A percentile compares a stretch with the other conserved stretches of the same genome.
Conservation (phyloP, 1,284 basidiomycete genomes). For the Cryptococcus sp. region DNA sequence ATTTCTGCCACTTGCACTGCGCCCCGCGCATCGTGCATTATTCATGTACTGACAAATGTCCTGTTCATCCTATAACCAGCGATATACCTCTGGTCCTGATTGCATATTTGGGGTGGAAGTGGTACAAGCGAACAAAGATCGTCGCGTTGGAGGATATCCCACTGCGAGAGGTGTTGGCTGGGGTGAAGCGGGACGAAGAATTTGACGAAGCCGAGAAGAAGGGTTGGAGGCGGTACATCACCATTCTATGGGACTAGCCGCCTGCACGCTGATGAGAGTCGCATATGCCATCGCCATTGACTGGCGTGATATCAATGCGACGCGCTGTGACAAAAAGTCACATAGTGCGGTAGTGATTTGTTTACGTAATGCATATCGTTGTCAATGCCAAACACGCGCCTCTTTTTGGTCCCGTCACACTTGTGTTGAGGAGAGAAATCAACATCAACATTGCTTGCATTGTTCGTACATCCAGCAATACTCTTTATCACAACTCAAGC, state of each 20-base stretch:
- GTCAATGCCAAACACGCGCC: not conserved
- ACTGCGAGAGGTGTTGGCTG: constrained; percentile 21
- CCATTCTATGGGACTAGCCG: constrained; percentile 28
- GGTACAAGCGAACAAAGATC: constrained; percentile 21
- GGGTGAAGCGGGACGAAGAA: constrained; percentile 19
- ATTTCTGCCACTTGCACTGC: not conserved
- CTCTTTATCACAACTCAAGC: too few relatives aligned
- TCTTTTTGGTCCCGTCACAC: not conserved
- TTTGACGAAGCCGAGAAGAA: constrained; percentile 4
- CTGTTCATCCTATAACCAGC: constrained; percentile 4
- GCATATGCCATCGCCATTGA: too few relatives aligned
- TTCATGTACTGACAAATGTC: not conserved
- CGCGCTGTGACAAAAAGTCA: too few relatives aligned
- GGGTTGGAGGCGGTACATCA: constrained; percentile 15
- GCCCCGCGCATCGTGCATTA: not conserved
- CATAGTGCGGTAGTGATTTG: too few relatives aligned
- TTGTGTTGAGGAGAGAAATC: not conserved
- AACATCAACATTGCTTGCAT: not conserved
- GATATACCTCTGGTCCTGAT: constrained; percentile 28
- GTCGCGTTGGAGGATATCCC: constrained; percentile 23
- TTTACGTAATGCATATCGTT: too few relatives aligned
- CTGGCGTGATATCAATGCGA: too few relatives aligned
- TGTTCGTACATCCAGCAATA: too few relatives aligned
- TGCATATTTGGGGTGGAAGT: constrained; percentile 23
- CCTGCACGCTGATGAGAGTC: too few relatives aligned